phyloP scores from a whole-genome alignment of 768 basidiomycete species.

The Roridomyces roridus region DNA sequence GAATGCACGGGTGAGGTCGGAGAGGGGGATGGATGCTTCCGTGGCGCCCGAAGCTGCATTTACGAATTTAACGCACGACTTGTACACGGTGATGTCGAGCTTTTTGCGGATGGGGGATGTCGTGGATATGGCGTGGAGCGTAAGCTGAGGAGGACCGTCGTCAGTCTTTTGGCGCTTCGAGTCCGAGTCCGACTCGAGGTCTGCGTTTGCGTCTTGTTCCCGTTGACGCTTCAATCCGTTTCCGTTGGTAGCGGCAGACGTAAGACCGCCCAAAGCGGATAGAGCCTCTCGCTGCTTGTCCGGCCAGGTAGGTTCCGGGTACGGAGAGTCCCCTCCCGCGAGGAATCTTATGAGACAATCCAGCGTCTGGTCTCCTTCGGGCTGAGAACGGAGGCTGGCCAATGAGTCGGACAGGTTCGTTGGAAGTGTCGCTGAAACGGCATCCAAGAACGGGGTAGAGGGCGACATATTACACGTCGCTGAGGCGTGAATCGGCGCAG shows the following conservation, averaged over 20 bases:
- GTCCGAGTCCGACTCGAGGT: conserved; percentile 21
- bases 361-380: conserved; percentile 29
- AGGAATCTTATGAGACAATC: conserved; percentile 53
- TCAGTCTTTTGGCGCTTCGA: conserved; percentile 41
- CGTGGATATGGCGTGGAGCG: conserved; percentile 69
- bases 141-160: conserved; percentile 56
- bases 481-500: background rate
- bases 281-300: conserved; percentile 40
- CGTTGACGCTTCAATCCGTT: conserved; percentile 44
- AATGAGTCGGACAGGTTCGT: conserved; percentile 11
- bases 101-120: conserved; percentile 81
- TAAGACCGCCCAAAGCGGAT: conserved; percentile 36
- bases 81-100: conserved; percentile 66
- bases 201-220: conserved; percentile 42
- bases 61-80: conserved; percentile 55
- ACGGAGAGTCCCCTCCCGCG: conserved; percentile 43
- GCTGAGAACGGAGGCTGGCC: conserved; percentile 1
- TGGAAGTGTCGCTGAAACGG: conserved; percentile 9
- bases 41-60: conserved; percentile 54
- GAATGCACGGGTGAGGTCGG: conserved; percentile 64
- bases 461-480: conserved; percentile 1
- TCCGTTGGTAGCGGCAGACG: conserved; percentile 28
- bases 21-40: conserved; percentile 58
- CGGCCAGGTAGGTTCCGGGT: conserved; percentile 40
- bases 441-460: conserved; percentile 14